Evolutionary conservation across 2,329 filamentous ascomycete species (phyloP).

Genomic region (Pezicula rhizophila): DNA sequence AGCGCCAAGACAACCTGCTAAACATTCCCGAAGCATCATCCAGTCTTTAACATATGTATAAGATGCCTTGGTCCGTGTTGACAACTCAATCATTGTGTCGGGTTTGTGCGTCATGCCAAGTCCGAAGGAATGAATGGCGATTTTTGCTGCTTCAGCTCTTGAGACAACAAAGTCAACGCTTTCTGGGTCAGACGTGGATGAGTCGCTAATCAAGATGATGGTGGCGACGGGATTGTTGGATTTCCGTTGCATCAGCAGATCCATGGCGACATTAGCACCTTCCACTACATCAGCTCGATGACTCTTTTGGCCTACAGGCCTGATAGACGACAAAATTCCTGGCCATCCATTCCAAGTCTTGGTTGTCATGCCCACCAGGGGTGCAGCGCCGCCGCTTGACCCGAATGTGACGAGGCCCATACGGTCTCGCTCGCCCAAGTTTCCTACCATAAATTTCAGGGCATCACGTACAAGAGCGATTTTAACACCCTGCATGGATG

Average conservation of each 20-base stretch:
- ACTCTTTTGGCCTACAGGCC: slow-evolving; percentile 93
- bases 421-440: slow-evolving; percentile 83
- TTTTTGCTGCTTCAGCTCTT: slow-evolving; percentile 92
- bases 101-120: slow-evolving; percentile 96
- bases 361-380: slow-evolving; percentile 95
- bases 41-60: slow-evolving; percentile 99
- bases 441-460: slow-evolving; percentile 84
- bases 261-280: slow-evolving; percentile 97
- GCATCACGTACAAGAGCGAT: slow-evolving; percentile 91
- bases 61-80: slow-evolving; percentile 88
- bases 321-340: slow-evolving; percentile 78
- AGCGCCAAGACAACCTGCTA: slow-evolving; percentile 86
- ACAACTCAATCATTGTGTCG: slow-evolving; percentile 97
- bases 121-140: slow-evolving; percentile 94
- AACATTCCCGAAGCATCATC: slow-evolving; percentile 99
- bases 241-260: slow-evolving; percentile 95
- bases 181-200: slow-evolving; percentile 86
- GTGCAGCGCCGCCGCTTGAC: slow-evolving; percentile 85
- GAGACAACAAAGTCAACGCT: slow-evolving; percentile 98
- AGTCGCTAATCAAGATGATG: slow-evolving; percentile 95
- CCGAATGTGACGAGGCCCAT: slow-evolving; percentile 98
- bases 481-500: slow-evolving; percentile 99
- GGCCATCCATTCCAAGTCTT: slow-evolving; percentile 92
- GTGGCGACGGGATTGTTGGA: slow-evolving; percentile 92
- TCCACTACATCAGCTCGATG: slow-evolving; percentile 94